Evolutionary conservation across 805 yeast genomes (phyloP).

Genomic region (Wickerhamiella parazyma): DNA sequence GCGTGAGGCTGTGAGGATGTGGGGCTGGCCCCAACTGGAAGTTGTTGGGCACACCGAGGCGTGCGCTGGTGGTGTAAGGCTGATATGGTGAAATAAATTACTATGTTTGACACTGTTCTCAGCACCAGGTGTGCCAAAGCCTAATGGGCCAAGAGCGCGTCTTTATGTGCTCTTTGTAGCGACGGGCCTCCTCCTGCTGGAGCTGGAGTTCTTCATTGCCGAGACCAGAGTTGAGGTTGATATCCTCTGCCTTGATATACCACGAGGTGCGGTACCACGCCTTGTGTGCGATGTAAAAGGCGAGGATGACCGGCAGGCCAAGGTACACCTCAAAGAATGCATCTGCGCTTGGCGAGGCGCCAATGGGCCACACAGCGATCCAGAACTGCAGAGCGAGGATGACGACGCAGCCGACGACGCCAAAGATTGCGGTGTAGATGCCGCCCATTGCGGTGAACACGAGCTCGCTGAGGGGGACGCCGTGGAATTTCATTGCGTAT

Average conservation of each 20-base stretch:
- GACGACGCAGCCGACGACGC: constrained; percentile 38
- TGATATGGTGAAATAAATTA: background rate
- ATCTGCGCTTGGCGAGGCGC: constrained; percentile 30
- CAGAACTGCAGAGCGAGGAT: constrained; percentile 61
- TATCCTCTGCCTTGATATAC: constrained; percentile 31
- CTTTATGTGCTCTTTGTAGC: constrained; percentile 39
- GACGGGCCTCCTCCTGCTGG: constrained; percentile 39
- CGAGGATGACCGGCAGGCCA: constrained; percentile 48
- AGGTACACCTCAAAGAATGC: constrained; percentile 54
- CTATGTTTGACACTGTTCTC: constrained; percentile 3
- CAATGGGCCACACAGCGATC: constrained; percentile 57
- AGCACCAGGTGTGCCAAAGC: constrained; percentile 45
- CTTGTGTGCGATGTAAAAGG: constrained; percentile 45
- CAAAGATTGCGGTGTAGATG: constrained; percentile 46
- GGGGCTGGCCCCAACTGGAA: background rate
- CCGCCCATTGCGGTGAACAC: constrained; percentile 53
- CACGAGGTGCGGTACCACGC: constrained; percentile 30
- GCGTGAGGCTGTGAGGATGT: background rate
- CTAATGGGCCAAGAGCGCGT: constrained; percentile 37
- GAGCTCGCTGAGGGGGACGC: constrained; percentile 49
- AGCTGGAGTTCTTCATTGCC: constrained; percentile 37
- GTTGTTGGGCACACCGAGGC: background rate
- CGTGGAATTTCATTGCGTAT: constrained; percentile 47
- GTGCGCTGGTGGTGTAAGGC: too few relatives aligned
- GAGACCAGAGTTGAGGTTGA: constrained; percentile 54